Evolutionary conservation across 192 early-diverging fungal species (phyloP), one percentile per base, ranked within the genome.

Genomic region (Obelidium mucronatum): DNA sequence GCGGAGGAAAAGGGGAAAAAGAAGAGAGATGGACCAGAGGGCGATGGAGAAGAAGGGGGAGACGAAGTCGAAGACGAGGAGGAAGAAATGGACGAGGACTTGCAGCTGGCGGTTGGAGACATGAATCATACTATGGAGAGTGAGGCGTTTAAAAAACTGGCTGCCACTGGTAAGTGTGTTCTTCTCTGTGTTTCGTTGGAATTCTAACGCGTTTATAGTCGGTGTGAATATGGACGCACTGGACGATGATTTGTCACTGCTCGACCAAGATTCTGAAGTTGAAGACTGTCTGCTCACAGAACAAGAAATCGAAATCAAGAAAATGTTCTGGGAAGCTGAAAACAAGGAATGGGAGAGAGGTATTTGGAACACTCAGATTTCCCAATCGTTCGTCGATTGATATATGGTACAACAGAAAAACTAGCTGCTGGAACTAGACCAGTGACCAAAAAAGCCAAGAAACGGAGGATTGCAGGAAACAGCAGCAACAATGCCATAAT

Each of bases 271-370:
- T 59, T 77, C 81, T 4, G 85, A 87, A 40, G 80, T 87, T 40
- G 36, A 72, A 17, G 83, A 85, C 54, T 84, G 88, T 59, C 79
- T 61, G 30, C 84, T 97, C 28, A 90, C 84, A 17, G 89, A 91
- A 1, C 89, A 91, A 1, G 97, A 98, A 73, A 89, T 93, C 19
- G 86, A 86, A 63, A 73, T 89, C 44, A 97, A 97, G 77, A 92
- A 91, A 0, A 80, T 85, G 61, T 83, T 96, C 30, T 98, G 97
- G 97, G 94, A 90, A 69, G 88, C 88, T 40, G 88, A 93, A 39
- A 97, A 98, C 83, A 89, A 90, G 60, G 94, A 96, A 40, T 97
- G 91, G 81, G 81, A 56, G n/a, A 44, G 63, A 66, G 35, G 64
- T 40, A 15, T 15, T 15, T n/a, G n/a, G n/a, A n/a, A n/a, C n/a